Evolutionary conservation across 2,329 filamentous ascomycete species (phyloP).

Genomic region (Trichophyton simii): DNA sequence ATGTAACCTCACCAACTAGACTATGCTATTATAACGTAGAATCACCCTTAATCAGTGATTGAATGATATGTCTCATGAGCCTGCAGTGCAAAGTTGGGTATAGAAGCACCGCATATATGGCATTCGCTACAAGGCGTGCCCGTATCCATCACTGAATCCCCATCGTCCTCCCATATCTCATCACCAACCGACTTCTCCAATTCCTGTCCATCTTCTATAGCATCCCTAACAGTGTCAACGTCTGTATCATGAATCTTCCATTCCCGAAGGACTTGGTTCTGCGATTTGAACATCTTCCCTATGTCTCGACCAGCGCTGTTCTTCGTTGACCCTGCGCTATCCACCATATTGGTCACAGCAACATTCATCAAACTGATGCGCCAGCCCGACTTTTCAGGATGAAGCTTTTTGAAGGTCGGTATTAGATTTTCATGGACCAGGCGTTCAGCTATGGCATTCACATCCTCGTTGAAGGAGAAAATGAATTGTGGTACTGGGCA

Average conservation of each 20-base stretch:
- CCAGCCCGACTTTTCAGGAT: constrained; percentile 58
- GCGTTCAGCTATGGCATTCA: constrained; percentile 51
- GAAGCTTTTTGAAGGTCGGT: constrained; percentile 61
- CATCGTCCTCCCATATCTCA: constrained; percentile 25
- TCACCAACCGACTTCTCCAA: constrained; percentile 11
- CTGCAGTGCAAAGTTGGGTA: constrained; percentile 39
- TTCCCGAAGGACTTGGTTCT: constrained; percentile 40
- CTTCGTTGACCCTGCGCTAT: constrained; percentile 40
- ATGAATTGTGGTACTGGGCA: constrained; percentile 59
- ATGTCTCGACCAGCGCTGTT: constrained; percentile 61
- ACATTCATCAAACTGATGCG: constrained; percentile 76
- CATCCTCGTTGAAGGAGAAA: constrained; percentile 49
- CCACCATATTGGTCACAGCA: constrained; percentile 72
- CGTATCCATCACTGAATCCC: constrained; percentile 17
- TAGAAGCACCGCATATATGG: constrained; percentile 31
- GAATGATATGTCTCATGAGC: constrained; percentile 40
- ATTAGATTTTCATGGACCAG: constrained; percentile 58
- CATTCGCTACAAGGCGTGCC: constrained; percentile 27
- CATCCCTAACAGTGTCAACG: neutral
- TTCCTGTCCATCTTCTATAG: too few relatives aligned
- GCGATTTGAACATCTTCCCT: constrained; percentile 64
- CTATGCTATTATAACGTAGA: neutral
- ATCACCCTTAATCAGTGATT: constrained; percentile 15
- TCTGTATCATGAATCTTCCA: constrained; percentile 16
- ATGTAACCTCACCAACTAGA: too few relatives aligned